Percentiles rank a stretch among this genome's conserved stretches.
Evolutionary conservation across 2,329 filamentous ascomycete species (phyloP).

Genomic region (Aspergillus sp.): DNA sequence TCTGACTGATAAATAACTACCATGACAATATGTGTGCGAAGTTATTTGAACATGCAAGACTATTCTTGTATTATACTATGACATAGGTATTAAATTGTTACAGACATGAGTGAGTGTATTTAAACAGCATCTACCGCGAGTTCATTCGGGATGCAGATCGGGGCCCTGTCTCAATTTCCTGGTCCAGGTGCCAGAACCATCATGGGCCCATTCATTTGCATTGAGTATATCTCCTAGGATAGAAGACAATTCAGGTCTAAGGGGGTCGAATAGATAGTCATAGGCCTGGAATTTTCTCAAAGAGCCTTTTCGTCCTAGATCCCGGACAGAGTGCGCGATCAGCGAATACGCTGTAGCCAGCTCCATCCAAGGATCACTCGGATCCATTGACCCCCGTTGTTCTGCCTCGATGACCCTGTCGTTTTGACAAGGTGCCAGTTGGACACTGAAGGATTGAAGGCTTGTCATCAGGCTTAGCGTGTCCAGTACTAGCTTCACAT

Average conservation of each 20-base stretch:
- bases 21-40: too few relatives aligned
- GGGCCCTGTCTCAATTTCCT: too few relatives aligned
- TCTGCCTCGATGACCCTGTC: conserved; percentile 37
- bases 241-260: conserved; percentile 21
- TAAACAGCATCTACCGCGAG: too few relatives aligned
- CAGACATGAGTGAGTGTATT: too few relatives aligned
- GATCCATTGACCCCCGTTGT: conserved; percentile 34
- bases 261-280: conserved; percentile 27
- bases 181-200: conserved; percentile 27
- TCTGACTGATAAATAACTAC: too few relatives aligned
- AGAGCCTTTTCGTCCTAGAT: conserved; percentile 14
- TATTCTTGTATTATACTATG: too few relatives aligned
- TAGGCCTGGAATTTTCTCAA: conserved; percentile 21
- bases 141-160: too few relatives aligned
- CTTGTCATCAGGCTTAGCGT: conserved; percentile 47
- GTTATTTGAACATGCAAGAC: too few relatives aligned
- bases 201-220: conserved; percentile 22
- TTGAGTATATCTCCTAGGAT: conserved; percentile 20
- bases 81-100: too few relatives aligned
- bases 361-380: conserved; percentile 50
- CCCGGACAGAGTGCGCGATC: conserved; percentile 34
- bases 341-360: conserved; percentile 48
- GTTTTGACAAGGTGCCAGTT: conserved; percentile 39
- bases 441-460: conserved; percentile 52
- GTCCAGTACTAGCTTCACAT: conserved; percentile 47